A percentile compares a stretch with the other conserved stretches of the same genome.
phyloP scores from a whole-genome alignment of 2,329 filamentous ascomycete species.

The Venturia aucupariae region DNA sequence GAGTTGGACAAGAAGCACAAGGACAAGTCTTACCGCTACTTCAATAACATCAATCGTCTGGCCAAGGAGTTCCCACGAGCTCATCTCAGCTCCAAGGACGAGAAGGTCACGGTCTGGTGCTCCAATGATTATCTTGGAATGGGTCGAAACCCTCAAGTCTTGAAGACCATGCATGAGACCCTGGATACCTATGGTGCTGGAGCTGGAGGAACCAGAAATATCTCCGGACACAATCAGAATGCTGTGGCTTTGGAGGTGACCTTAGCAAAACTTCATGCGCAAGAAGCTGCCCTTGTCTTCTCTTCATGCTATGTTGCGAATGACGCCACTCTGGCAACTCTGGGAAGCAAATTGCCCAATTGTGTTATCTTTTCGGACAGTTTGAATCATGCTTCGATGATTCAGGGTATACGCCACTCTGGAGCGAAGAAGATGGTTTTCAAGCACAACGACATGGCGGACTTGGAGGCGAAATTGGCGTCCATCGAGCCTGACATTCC shows the following conservation, averaged over 20 bases:
- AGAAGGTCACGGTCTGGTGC: constrained; percentile 95
- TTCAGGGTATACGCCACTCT: constrained; percentile 95
- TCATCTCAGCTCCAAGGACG: constrained; percentile 74
- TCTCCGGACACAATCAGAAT: constrained; percentile 95
- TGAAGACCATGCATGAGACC: constrained; percentile 89
- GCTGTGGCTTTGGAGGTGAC: constrained; percentile 76
- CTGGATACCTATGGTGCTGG: constrained; percentile 91
- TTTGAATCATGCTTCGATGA: constrained; percentile 98
- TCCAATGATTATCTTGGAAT: constrained; percentile 98
- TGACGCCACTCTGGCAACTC: constrained; percentile 87
- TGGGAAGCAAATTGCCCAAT: constrained; percentile 93
- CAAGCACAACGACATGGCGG: constrained; percentile 93
- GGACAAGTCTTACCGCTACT: constrained; percentile 99
- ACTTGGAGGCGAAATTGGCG: constrained; percentile 86
- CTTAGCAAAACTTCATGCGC: constrained; percentile 79
- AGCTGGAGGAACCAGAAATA: constrained; percentile 92
- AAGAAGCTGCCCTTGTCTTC: constrained; percentile 89
- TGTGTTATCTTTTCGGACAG: constrained; percentile 98
- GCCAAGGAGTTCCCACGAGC: constrained; percentile 93
- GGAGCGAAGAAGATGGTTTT: constrained; percentile 97
- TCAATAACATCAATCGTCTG: constrained; percentile 99
- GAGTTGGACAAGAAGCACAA: constrained; percentile 98
- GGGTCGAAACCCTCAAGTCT: constrained; percentile 80
- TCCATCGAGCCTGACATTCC: constrained; percentile 75
- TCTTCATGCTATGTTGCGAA: constrained; percentile 98